These are phyloP conservation scores for Aspergillus uvarum DNA, from an alignment of 2,329 filamentous ascomycete species.

Conservation along the genomic window DNA sequence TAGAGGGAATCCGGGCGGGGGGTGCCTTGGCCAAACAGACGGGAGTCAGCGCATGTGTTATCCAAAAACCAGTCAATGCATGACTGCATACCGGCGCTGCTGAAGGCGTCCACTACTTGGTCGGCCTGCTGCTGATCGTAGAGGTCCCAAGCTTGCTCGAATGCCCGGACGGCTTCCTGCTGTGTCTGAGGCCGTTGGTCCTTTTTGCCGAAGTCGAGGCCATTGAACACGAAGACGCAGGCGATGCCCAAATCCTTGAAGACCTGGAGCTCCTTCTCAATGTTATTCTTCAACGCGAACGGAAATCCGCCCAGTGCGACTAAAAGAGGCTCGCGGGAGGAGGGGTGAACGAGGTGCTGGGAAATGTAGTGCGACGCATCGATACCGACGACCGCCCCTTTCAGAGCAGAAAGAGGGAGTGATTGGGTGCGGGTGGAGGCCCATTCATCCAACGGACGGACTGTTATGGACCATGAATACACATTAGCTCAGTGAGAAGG, in stretches of 20 bases:
- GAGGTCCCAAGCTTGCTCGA: conserved; percentile 78
- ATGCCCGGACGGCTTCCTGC: conserved; percentile 65
- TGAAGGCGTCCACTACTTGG: conserved; percentile 82
- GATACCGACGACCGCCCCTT: conserved; percentile 74
- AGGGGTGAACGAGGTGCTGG: conserved; percentile 68
- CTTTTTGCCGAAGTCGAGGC: conserved; percentile 74
- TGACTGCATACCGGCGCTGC: conserved; percentile 66
- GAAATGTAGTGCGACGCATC: conserved; percentile 89
- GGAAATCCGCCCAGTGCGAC: conserved; percentile 87
- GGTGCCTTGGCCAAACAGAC: conserved; percentile 55
- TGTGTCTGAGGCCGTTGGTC: conserved; percentile 63
- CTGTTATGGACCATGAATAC: conserved; percentile 25
- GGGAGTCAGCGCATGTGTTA: conserved; percentile 28
- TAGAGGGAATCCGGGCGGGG: conserved; percentile 71
- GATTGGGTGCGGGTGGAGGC: conserved; percentile 54
- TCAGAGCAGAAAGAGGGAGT: conserved; percentile 67
- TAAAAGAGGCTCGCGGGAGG: conserved; percentile 80
- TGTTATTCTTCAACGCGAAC: conserved; percentile 70
- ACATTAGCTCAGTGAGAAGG: conserved; percentile 4
- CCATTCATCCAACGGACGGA: conserved; percentile 59
- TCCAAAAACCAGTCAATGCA: not conserved
- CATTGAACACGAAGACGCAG: conserved; percentile 91
- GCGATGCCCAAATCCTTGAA: conserved; percentile 69
- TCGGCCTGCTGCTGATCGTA: conserved; percentile 80
- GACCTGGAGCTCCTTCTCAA: conserved; percentile 72